Evolutionary conservation across 2,329 filamentous ascomycete species (phyloP), one percentile per base, ranked within the genome.

Genomic region (Fusarium stilboides): DNA sequence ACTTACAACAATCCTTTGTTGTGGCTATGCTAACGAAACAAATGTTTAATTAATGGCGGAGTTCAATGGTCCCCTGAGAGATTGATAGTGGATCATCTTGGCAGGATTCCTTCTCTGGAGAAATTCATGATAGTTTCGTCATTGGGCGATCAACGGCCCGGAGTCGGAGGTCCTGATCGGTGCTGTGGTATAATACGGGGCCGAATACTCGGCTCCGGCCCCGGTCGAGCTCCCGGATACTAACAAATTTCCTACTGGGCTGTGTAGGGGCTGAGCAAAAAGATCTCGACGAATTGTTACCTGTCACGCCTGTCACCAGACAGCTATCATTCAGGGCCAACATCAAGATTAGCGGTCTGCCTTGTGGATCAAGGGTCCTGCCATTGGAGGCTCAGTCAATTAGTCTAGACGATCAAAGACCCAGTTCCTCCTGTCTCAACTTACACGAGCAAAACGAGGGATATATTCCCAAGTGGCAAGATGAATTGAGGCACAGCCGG

Each of bases 181-280:
- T 24, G 33, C 33, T 15, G 44, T 24, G 20, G 19, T 19, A 49
- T 26, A 33, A 51, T n/a, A 51, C 43, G 53, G 66, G 57, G 49
- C 67, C 67, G 67, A 55, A 44, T 12, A 26, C n/a, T 70, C 66
- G 53, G 66, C 13, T 12, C 57, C 45, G 52, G 39, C 17, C 36
- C 62, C 45, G 61, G 40, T 39, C 22, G 33, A 56, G 31, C 14
- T 19, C 20, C 39, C 36, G 26, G 36, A 40, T 26, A 51, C 40
- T 44, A 31, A 31, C 28, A 17, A 15, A 43, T 34, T 22, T 24
- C 36, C n/a, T 31, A 31, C 10, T 31, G 15, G 67, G 67, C 66
- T 64, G 22, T 70, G 67, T 49, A 26, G 37, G 43, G 66, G 67
- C 67, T 54, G 34, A 50, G 66, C 36, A 17, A 13, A 42, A 39